Base-by-base conservation (phyloP, 2,329 filamentous ascomycete genomes). In the Cytospora mali region DNA sequence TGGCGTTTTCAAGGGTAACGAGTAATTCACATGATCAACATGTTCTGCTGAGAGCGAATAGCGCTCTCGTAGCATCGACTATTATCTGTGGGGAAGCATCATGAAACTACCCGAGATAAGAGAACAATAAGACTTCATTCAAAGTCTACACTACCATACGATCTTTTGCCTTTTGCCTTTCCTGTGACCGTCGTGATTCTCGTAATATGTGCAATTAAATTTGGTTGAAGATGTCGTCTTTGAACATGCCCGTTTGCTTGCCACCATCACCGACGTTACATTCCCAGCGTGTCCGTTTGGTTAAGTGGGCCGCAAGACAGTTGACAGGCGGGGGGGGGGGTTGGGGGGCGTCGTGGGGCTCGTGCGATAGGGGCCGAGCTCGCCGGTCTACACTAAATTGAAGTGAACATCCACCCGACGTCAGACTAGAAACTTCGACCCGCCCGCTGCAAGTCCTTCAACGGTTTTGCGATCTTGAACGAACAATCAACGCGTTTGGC, bases 51-150 rank as follows among this genome's bases (percentile, higher is more conserved):
- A 18, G 56, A 52, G 51, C 51, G 48, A 46, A 55, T 62, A 64
- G 58, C 46, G 64, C 69, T 64, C 69, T 42, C 68, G 71, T 68
- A 67, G 65, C 66, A 62, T 55, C 3, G 10, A 61, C 52, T 56
- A 55, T 23, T 28, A 55, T 42, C 28, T 28, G 29, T 55, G 51
- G 21, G 39, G 31, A 25, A 52, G 39, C 25, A 39, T 33, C 14
- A 55, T 49, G 50, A 53, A 50, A 62, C 31, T 57, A 50, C 53
- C 60, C 55, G 14, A 35, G 48, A 29, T 51, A 29, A 51, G 27
- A 55, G 28, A 59, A 59, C 50, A 60, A 35, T 27, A 10, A 58
- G 53, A 65, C 53, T 29, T 53, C 13, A 11, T 55, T 48, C 27
- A 39, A 10, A 35, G 56, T 58, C 64, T 61, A 56, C 49, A 60